Evolutionary conservation across 1,139 yeast species (phyloP).

Genomic region (Suhomyces taliae): DNA sequence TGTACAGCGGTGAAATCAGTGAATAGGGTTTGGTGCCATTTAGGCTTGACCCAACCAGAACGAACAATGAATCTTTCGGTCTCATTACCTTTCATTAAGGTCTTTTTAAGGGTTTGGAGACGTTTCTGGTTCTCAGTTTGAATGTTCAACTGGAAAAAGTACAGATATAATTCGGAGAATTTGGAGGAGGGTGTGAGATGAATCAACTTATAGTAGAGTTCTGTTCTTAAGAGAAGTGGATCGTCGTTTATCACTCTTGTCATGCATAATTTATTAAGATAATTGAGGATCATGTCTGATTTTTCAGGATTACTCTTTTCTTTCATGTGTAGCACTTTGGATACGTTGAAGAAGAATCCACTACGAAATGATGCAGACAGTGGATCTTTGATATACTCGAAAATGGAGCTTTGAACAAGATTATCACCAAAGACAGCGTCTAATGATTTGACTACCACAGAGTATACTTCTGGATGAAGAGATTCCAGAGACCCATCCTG

Average conservation of each 20-base stretch:
- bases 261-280: conserved; percentile 20
- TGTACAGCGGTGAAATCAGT: conserved; percentile 20
- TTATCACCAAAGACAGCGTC: conserved; percentile 18
- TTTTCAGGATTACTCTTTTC: conserved; percentile 16
- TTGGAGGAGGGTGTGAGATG: conserved; percentile 20
- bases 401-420: conserved; percentile 28
- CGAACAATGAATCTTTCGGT: conserved; percentile 35
- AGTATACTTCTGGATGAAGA: conserved; percentile 14
- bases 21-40: conserved; percentile 37
- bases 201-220: conserved; percentile 23
- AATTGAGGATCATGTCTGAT: conserved; percentile 24
- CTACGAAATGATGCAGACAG: conserved; percentile 16
- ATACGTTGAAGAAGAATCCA: conserved; percentile 23
- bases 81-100: conserved; percentile 30
- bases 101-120: conserved; percentile 23
- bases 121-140: conserved; percentile 21
- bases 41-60: conserved; percentile 39
- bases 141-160: conserved; percentile 35
- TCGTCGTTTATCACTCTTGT: conserved; percentile 25
- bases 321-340: conserved; percentile 18
- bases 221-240: conserved; percentile 23
- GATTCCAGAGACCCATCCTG: conserved; percentile 9
- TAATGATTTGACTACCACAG: conserved; percentile 16
- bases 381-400: conserved; percentile 29
- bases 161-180: conserved; percentile 31